Evolutionary conservation across 2,329 filamentous ascomycete genomes (phyloP).

Genomic region (Talaromyces sp.): DNA sequence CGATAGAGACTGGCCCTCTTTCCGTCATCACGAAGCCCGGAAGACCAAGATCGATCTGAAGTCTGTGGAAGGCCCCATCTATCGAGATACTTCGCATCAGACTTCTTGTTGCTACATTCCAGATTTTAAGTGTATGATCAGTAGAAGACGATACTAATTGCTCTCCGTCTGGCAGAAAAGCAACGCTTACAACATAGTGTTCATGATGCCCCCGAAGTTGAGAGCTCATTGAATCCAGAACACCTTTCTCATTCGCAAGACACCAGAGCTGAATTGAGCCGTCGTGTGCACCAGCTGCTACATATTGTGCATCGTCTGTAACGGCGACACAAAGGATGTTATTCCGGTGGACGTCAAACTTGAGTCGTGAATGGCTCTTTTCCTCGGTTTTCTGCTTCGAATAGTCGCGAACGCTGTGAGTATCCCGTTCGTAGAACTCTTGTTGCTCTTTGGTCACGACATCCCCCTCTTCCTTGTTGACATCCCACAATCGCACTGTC

Average conservation of each 20-base stretch:
- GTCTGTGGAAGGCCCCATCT: neutral
- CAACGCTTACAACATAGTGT: neutral
- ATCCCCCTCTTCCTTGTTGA: too few species aligned
- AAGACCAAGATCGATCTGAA: neutral
- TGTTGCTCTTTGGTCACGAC: too few species aligned
- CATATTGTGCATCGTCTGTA: neutral
- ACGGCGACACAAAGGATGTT: too few species aligned
- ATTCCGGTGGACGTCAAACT: too few species aligned
- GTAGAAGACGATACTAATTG: neutral
- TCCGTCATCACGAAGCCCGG: neutral
- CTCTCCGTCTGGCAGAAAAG: neutral
- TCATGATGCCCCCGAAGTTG: neutral
- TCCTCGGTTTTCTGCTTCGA: too few species aligned
- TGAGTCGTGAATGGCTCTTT: too few species aligned
- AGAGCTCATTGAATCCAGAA: neutral
- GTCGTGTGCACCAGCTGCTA: neutral
- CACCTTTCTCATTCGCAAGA: neutral
- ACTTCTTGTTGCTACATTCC: neutral
- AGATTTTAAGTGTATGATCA: neutral
- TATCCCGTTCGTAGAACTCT: too few species aligned
- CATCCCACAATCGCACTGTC: too few species aligned
- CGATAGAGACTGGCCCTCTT: neutral
- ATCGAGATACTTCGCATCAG: neutral
- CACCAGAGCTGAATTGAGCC: neutral
- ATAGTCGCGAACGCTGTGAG: too few species aligned